Evolutionary conservation across 2,329 filamentous ascomycete species (phyloP), one percentile per base, ranked within the genome.

Genomic region (Paecilomyces niveus): DNA sequence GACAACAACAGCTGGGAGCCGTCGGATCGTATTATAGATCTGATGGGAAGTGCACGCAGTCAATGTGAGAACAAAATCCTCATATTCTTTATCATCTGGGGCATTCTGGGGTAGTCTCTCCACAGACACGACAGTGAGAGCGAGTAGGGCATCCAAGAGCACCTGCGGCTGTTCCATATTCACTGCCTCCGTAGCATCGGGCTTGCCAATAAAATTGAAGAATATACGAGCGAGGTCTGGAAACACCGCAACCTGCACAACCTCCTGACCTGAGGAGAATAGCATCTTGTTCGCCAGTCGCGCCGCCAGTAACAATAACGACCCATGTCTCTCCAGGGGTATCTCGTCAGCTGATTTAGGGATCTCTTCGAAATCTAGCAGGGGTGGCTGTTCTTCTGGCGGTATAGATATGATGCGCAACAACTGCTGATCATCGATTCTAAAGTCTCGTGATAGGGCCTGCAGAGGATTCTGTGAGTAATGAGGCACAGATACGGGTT

Each of bases 371-470:
- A 85, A 83, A 56, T 80, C 78, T 3, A 76, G 70, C 3, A 75
- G 77, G 2, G 76, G 70, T 0, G 60, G 74, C 63, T 67, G 78
- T 68, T 68, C 78, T 70, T 45, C 70, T 51, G 60, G 72, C 64
- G 60, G 74, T 65, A 58, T 77, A 65, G 65, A 74, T 8, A 79
- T 71, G 5, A 81, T 76, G 15, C 71, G 67, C 8, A 81, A 67
- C 3, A 85, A 72, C 8, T 82, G 76, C 8, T 77, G 65, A 10
- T 78, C 78, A 24, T 77, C 69, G 26, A 85, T 64, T 1, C 76
- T 78, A 29, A 85, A 72, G 63, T 85, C 83, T 61, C 80, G 76
- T 6, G 82, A 81, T 33, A 86, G 68, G 33, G 81, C 82, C 65
- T 78, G 10, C 15, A 33, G 18, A 24, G 58, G n/a, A 8, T 18